Base-by-base conservation (phyloP, 306 rosid species). In the Acacia acuminata region DNA sequence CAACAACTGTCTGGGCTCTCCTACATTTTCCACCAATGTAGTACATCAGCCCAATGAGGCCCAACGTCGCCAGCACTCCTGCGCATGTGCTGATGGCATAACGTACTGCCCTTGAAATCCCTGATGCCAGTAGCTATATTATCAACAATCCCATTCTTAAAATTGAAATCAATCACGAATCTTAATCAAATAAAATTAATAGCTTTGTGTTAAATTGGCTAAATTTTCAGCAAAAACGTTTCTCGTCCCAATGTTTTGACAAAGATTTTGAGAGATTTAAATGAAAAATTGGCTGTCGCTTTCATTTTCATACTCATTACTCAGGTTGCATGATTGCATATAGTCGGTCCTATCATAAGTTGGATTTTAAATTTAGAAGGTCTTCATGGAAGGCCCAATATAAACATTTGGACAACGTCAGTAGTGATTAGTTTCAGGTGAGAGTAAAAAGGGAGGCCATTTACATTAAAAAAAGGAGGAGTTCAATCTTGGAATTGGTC, bases 41-140 rank as follows among this genome's bases (percentile, higher is more conserved):
- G 13, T 87, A 79, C n/a, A 88, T 3, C 25, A 94, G 32, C 24
- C 88, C 94, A 22, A 88, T 8, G 50, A 85, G 24, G 77, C 94
- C 92, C 74, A 89, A 38, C 7, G 73, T 0, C 0, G 78, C 85
- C 0, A 91, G 92, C 6, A 90, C 85, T 9, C 91, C 94, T 22
- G 86, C 55, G 10, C 92, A 88, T 6, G 89, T 65, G 8, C 85
- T 77, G 47, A 94, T 80, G 12, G 88, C 86, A 61, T 88, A 94
- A n/a, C 86, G 84, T 25, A 84, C 90, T 0, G 76, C 77, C 43
- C 77, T 82, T 0, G 94, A 79, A 32, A 94, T 86, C 68, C 94
- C 98, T 94, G 85, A 56, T 27, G 17, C 34, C 32, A 48, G 22
- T 17, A 51, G 58, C 58, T 51, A 51, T 51, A 51, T 51, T 7